These are phyloP conservation scores for Aspergillus bombycis DNA, from an alignment of 2,329 filamentous ascomycete genomes.

Conservation along the genomic window DNA sequence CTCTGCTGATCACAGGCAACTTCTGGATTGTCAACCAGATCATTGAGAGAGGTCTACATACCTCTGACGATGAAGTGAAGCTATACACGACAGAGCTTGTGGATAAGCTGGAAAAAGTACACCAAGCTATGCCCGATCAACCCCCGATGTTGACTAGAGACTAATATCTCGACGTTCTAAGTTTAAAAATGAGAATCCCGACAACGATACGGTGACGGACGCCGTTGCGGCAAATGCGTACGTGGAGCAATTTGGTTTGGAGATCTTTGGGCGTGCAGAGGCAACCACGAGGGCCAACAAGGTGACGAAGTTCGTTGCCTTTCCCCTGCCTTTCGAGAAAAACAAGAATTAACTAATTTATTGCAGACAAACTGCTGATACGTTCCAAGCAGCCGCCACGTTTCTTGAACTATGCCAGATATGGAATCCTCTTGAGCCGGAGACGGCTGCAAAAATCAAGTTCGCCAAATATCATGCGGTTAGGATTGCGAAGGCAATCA, in stretches of 20 bases:
- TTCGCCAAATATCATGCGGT: constrained; percentile 96
- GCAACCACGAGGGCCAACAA: constrained; percentile 79
- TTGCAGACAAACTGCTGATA: constrained; percentile 83
- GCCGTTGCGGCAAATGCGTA: constrained; percentile 87
- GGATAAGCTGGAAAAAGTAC: constrained; percentile 83
- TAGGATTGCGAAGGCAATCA: constrained; percentile 86
- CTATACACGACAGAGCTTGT: constrained; percentile 81
- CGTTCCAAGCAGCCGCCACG: constrained; percentile 87
- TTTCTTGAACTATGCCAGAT: constrained; percentile 88
- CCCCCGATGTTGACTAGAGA: constrained; percentile 5
- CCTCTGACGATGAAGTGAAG: constrained; percentile 74
- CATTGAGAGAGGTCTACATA: constrained; percentile 77
- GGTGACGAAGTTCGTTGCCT: constrained; percentile 67
- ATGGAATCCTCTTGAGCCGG: constrained; percentile 75
- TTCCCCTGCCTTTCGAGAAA: constrained; percentile 13
- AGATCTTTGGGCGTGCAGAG: constrained; percentile 84
- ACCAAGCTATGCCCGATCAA: constrained; percentile 17
- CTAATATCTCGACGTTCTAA: constrained; percentile 35
- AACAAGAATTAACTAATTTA: constrained; percentile 10
- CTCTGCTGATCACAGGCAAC: constrained; percentile 62
- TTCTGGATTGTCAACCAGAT: constrained; percentile 95
- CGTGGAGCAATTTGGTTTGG: constrained; percentile 88
- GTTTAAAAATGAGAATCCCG: constrained; percentile 72
- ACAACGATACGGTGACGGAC: constrained; percentile 82
- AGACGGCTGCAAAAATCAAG: constrained; percentile 84